phyloP scores from a whole-genome alignment of 1,284 basidiomycete genomes.

The Fomitopsis betulina region DNA sequence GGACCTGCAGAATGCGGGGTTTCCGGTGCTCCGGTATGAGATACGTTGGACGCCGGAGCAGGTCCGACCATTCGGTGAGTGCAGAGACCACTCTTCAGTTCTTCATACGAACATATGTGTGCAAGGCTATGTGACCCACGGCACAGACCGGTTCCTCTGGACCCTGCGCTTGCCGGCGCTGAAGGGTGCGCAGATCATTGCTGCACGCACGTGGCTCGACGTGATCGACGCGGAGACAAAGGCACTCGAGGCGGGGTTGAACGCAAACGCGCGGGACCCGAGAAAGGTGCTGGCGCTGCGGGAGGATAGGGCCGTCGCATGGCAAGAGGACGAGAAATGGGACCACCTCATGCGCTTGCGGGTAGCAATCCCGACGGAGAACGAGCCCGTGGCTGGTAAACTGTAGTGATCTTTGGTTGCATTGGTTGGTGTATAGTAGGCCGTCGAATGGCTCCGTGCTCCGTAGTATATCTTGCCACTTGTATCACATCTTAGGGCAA shows the following conservation, averaged over 20 bases:
- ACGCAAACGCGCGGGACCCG: constrained; percentile 28
- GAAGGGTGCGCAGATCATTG: constrained; percentile 17
- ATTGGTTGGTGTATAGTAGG: no score
- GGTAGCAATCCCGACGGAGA: constrained; percentile 3
- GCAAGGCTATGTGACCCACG: constrained; percentile 67
- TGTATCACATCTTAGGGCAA: no score
- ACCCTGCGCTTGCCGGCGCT: constrained; percentile 40
- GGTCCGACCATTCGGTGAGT: constrained; percentile 45
- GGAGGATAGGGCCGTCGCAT: constrained; percentile 43
- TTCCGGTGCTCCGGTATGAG: constrained; percentile 64
- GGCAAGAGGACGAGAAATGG: constrained; percentile 48
- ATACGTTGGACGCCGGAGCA: constrained; percentile 68
- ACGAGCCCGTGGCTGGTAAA: background rate
- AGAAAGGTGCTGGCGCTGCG: constrained; percentile 42
- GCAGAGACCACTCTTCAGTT: background rate
- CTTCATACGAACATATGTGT: constrained; percentile 3
- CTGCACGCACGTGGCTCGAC: constrained; percentile 46
- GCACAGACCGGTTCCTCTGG: constrained; percentile 51
- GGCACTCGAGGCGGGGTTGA: constrained; percentile 25
- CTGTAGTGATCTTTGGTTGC: background rate
- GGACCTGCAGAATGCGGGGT: constrained; percentile 50
- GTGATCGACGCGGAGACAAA: constrained; percentile 28
- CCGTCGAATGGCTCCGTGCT: no score
- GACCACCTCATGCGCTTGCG: constrained; percentile 31
- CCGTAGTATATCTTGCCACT: no score